Percentiles rank a stretch among this genome's conserved stretches.
Conservation (phyloP, 2,329 filamentous ascomycete genomes). For the Leptographium flavum region DNA sequence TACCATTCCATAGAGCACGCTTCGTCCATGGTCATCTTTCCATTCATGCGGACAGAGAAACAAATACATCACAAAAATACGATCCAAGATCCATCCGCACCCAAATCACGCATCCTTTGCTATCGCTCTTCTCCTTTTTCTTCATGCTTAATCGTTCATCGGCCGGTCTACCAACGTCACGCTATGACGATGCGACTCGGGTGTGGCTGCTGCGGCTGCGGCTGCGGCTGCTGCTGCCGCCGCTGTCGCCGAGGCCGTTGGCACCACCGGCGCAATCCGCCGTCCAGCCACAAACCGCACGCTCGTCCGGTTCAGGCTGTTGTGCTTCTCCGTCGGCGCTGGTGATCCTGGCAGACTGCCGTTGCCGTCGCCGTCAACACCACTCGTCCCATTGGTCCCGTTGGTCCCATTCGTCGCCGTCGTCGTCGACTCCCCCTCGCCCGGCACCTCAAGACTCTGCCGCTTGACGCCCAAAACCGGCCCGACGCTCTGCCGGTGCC, state of each 20-base stretch:
- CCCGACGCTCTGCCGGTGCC: constrained; percentile 34
- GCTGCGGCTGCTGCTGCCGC: constrained; percentile 19
- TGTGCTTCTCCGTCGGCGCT: constrained; percentile 43
- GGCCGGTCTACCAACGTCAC: constrained; percentile 61
- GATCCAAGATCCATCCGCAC: too few species aligned
- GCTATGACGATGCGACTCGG: constrained; percentile 23
- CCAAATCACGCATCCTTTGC: too few species aligned
- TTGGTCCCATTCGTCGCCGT: too few species aligned
- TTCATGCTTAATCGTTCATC: constrained; percentile 37
- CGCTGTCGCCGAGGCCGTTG: constrained; percentile 5
- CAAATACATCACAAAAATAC: too few species aligned
- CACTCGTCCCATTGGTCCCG: too few species aligned
- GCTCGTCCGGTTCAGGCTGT: constrained; percentile 43
- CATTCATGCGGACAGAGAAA: too few species aligned
- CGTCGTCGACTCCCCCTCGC: constrained; percentile 22
- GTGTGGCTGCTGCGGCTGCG: constrained; percentile 11
- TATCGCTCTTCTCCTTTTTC: neutral
- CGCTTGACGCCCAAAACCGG: constrained; percentile 39
- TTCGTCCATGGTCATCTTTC: too few species aligned
- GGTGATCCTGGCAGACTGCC: constrained; percentile 12
- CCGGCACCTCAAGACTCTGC: constrained; percentile 71
- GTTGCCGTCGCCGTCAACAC: constrained; percentile 9
- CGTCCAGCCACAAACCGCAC: constrained; percentile 38
- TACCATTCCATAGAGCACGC: too few species aligned
- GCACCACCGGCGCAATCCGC: constrained; percentile 25